phyloP scores from a whole-genome alignment of 2,329 filamentous ascomycete species.

The Hypoxylon sp. region DNA sequence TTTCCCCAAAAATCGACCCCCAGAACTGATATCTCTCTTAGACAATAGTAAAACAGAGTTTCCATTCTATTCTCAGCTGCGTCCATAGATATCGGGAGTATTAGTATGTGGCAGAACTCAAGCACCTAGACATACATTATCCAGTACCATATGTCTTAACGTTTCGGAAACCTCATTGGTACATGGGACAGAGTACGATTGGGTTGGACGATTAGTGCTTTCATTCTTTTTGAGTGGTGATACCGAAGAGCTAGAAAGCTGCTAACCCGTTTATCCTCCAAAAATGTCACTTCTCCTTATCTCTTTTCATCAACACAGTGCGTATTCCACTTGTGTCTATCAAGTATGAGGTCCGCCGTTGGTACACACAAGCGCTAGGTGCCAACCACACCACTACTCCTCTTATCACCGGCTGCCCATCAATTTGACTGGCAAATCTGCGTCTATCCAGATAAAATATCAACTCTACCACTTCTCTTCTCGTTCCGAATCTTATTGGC shows the following conservation, averaged over 20 bases:
- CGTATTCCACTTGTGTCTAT: slow-evolving; percentile 9
- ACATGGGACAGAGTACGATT: background rate
- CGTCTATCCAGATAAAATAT: slow-evolving; percentile 36
- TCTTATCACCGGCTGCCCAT: slow-evolving; percentile 14
- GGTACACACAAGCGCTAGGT: slow-evolving; percentile 16
- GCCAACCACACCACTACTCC: slow-evolving; percentile 21
- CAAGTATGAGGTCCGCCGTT: slow-evolving; percentile 12
- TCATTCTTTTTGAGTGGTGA: slow-evolving; percentile 42
- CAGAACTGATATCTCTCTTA: no score
- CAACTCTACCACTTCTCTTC: slow-evolving; percentile 14
- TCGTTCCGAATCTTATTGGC: slow-evolving; percentile 6
- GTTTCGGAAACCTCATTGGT: background rate
- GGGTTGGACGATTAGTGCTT: slow-evolving; percentile 35
- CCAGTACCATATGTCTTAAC: background rate
- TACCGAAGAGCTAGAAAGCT: slow-evolving; percentile 36
- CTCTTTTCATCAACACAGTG: slow-evolving; percentile 22
- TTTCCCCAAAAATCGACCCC: no score
- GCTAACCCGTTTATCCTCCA: slow-evolving; percentile 38
- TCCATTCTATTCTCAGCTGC: background rate
- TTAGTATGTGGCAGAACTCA: background rate
- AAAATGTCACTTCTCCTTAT: slow-evolving; percentile 14
- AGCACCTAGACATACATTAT: background rate
- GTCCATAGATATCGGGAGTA: background rate
- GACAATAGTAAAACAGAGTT: no score
- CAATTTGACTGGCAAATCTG: slow-evolving; percentile 28